Conservation (phyloP, 2,329 filamentous ascomycete genomes). For the Lasiodiplodia sp. region DNA sequence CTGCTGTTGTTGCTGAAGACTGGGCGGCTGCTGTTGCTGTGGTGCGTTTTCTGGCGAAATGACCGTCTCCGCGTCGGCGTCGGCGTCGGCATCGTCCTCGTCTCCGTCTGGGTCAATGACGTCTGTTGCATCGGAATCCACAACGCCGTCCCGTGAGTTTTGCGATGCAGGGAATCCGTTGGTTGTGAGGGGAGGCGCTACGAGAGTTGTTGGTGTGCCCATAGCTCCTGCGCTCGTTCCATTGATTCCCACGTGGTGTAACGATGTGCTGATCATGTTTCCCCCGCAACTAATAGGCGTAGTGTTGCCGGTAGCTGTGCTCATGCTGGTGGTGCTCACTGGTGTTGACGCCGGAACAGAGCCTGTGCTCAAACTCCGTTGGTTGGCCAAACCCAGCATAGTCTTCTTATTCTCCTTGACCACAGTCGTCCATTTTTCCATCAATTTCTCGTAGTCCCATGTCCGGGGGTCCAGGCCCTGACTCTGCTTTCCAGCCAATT, state of each 20-base stretch:
- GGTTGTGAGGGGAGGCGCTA: neutral
- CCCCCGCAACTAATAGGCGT: conserved; percentile 13
- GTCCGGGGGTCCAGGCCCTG: conserved; percentile 45
- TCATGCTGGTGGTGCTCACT: neutral
- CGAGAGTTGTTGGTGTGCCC: conserved; percentile 14
- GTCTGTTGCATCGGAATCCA: conserved; percentile 28
- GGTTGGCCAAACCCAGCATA: conserved; percentile 42
- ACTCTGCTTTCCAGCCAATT: conserved; percentile 44
- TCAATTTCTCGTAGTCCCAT: conserved; percentile 50
- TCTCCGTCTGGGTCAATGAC: conserved; percentile 24
- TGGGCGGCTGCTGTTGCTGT: conserved; percentile 15
- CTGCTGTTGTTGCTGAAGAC: conserved; percentile 20
- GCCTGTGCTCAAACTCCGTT: conserved; percentile 40
- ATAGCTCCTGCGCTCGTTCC: conserved; percentile 11
- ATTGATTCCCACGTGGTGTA: conserved; percentile 17
- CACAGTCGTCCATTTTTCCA: conserved; percentile 49
- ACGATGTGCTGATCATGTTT: conserved; percentile 1
- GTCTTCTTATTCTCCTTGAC: conserved; percentile 43
- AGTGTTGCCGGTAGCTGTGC: neutral
- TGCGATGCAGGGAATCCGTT: conserved; percentile 18
- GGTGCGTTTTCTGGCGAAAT: conserved; percentile 20
- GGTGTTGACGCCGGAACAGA: conserved; percentile 14
- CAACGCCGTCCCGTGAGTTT: conserved; percentile 14
- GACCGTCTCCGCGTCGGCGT: conserved; percentile 27
- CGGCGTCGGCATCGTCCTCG: conserved; percentile 26